These are phyloP conservation scores for Neurospora sp. DNA, from an alignment of 495 filamentous ascomycete species.

Conservation along the genomic window DNA sequence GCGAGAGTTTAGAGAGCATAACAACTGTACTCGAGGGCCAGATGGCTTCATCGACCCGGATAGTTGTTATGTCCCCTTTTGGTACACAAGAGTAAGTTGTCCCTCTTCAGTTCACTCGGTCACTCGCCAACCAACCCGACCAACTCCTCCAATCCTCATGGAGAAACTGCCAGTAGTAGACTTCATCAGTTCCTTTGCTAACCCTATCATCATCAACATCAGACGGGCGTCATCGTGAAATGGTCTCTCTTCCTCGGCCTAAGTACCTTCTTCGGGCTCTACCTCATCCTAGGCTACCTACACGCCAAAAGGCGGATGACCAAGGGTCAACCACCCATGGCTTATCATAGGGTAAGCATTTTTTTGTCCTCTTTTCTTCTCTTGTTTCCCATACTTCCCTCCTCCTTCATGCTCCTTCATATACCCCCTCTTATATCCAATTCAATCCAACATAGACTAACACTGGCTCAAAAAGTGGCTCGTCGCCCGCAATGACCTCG, in stretches of 20 bases:
- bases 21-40: not conserved
- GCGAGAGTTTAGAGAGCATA: not conserved
- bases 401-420: not conserved
- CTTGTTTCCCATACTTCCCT: not conserved
- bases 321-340: conserved; percentile 49
- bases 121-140: not conserved
- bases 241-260: conserved; percentile 55
- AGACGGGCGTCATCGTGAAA: conserved; percentile 55
- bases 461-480: conserved; percentile 46
- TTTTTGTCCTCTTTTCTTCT: not conserved
- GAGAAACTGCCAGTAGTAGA: not conserved
- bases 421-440: not conserved
- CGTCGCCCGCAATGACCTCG: conserved; percentile 43
- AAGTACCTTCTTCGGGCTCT: conserved; percentile 39
- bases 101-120: not conserved
- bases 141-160: not conserved
- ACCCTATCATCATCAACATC: not conserved
- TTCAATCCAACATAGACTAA: not conserved
- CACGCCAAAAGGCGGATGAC: conserved; percentile 57
- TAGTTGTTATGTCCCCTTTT: conserved; percentile 32
- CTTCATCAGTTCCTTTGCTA: too few relatives aligned
- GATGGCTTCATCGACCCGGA: conserved; percentile 26
- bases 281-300: conserved; percentile 49
- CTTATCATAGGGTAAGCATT: conserved; percentile 55
- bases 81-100: conserved; percentile 31